Conservation (phyloP, 768 basidiomycete genomes). For the Tricholoma hemisulphureum region DNA sequence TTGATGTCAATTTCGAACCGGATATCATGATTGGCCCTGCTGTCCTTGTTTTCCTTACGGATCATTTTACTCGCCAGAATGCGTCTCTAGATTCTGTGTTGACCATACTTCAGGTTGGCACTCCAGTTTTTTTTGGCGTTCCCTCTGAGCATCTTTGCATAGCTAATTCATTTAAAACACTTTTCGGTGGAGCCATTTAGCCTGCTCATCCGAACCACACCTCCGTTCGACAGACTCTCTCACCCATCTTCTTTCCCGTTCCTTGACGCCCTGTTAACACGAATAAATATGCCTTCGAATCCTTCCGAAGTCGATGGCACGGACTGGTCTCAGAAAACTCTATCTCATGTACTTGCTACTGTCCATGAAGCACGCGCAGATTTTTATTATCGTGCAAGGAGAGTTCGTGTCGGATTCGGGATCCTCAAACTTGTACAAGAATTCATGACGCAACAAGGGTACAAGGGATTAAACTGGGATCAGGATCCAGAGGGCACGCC, state of each 20-base stretch:
- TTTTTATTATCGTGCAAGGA: constrained; percentile 31
- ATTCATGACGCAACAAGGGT: constrained; percentile 43
- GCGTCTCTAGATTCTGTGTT: constrained; percentile 56
- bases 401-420: constrained; percentile 47
- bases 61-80: constrained; percentile 56
- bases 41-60: constrained; percentile 51
- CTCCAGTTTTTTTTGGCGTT: neutral
- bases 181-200: constrained; percentile 59
- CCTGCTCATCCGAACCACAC: constrained; percentile 36
- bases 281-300: constrained; percentile 34
- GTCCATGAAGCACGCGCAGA: constrained; percentile 38
- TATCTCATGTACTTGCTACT: constrained; percentile 29
- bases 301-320: constrained; percentile 8
- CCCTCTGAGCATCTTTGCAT: neutral
- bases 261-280: constrained; percentile 36
- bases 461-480: constrained; percentile 37
- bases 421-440: constrained; percentile 43
- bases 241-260: constrained; percentile 24
- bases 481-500: constrained; percentile 16
- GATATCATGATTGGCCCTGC: constrained; percentile 60
- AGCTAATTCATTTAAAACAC: constrained; percentile 72
- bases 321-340: constrained; percentile 25
- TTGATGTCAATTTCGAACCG: constrained; percentile 59
- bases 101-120: constrained; percentile 58
- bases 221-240: constrained; percentile 13